These are phyloP conservation scores for Mariannaea elegans DNA, from an alignment of 2,329 filamentous ascomycete species.

Conservation along the genomic window DNA sequence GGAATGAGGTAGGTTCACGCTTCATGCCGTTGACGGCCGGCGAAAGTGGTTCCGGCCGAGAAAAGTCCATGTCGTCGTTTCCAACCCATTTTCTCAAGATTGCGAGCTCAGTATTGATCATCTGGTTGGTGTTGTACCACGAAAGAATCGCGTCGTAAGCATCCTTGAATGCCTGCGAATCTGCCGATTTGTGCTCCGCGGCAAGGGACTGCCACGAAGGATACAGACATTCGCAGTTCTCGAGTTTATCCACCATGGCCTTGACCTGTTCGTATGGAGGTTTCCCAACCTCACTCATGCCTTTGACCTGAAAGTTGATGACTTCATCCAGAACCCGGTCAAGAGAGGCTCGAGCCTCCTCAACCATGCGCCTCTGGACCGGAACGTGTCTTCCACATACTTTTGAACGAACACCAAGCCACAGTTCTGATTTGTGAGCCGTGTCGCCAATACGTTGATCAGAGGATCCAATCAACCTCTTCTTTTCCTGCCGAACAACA, in stretches of 20 bases:
- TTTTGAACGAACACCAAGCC: slow-evolving; percentile 87
- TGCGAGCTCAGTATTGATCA: slow-evolving; percentile 93
- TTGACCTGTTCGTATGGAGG: slow-evolving; percentile 87
- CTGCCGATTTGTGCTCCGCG: slow-evolving; percentile 77
- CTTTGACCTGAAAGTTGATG: slow-evolving; percentile 92
- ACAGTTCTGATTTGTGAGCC: slow-evolving; percentile 82
- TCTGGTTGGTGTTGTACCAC: slow-evolving; percentile 96
- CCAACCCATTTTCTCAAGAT: slow-evolving; percentile 97
- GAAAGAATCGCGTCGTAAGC: slow-evolving; percentile 90
- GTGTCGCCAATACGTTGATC: slow-evolving; percentile 66
- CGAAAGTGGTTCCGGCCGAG: slow-evolving; percentile 74
- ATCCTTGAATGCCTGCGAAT: slow-evolving; percentile 79
- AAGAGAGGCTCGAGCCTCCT: slow-evolving; percentile 80
- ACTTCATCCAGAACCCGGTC: slow-evolving; percentile 85
- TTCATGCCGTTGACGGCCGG: slow-evolving; percentile 73
- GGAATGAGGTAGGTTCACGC: slow-evolving; percentile 88
- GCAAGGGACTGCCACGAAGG: slow-evolving; percentile 81
- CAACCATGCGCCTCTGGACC: slow-evolving; percentile 86
- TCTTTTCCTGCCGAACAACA: slow-evolving; percentile 98
- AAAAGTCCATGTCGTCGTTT: slow-evolving; percentile 93
- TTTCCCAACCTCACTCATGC: slow-evolving; percentile 90
- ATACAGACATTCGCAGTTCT: slow-evolving; percentile 86
- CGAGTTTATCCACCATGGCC: slow-evolving; percentile 89
- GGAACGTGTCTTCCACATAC: slow-evolving; percentile 84
- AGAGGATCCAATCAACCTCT: slow-evolving; percentile 83